Evolutionary conservation across 345 rosid species (phyloP).

Genomic region (Eucalyptus decipiens): DNA sequence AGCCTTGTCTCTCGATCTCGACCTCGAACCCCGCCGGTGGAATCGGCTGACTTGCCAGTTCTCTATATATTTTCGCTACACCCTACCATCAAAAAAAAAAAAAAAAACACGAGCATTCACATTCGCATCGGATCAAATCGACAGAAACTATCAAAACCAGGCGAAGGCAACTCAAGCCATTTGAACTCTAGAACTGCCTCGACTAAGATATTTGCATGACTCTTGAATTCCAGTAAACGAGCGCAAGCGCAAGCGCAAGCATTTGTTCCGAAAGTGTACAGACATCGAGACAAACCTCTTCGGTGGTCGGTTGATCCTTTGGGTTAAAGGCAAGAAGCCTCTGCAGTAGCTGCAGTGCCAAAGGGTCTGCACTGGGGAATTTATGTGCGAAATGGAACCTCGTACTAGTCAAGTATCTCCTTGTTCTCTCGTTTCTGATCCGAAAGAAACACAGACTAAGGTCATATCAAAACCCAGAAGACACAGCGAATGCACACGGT

Average conservation of each 20-base stretch:
- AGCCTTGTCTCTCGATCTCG: slow-evolving; percentile 73
- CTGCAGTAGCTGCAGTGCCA: slow-evolving; percentile 48
- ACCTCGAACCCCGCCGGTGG: slow-evolving; percentile 86
- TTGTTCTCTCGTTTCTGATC: slow-evolving; percentile 87
- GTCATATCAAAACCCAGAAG: neutral
- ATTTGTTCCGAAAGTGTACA: neutral
- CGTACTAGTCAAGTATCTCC: slow-evolving; percentile 75
- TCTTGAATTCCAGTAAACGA: neutral
- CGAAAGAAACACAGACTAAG: neutral
- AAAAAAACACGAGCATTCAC: neutral
- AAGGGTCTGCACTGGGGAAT: slow-evolving; percentile 48
- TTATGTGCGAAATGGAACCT: slow-evolving; percentile 46
- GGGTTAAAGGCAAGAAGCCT: slow-evolving; percentile 82
- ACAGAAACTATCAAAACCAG: neutral
- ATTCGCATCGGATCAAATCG: neutral
- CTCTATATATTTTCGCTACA: slow-evolving; percentile 70
- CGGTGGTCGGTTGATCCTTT: slow-evolving; percentile 71
- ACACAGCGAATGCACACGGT: neutral
- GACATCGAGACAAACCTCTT: slow-evolving; percentile 33
- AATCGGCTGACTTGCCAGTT: slow-evolving; percentile 78
- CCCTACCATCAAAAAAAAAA: slow-evolving; percentile 1
- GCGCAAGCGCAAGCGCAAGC: neutral
- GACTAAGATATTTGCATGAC: neutral
- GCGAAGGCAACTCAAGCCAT: neutral
- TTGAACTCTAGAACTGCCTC: neutral